Percentiles rank a stretch among this genome's conserved stretches.
These are phyloP conservation scores for Stentor roeselii DNA, from an alignment of 73 alveolate species.

Conservation along the genomic window DNA sequence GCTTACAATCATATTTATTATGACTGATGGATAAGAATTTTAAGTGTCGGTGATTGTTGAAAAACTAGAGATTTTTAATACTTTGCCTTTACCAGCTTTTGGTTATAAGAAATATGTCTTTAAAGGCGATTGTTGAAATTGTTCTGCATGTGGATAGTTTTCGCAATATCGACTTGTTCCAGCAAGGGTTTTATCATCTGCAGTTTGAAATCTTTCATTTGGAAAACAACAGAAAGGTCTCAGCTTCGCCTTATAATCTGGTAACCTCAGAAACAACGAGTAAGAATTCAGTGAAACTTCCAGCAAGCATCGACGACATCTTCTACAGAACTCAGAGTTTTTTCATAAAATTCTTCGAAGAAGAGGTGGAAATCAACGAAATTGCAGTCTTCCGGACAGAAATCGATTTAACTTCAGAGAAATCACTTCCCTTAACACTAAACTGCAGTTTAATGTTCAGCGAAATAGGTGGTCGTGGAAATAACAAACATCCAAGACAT, in stretches of 20 bases:
- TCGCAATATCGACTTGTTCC: constrained; percentile 49
- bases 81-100: no score
- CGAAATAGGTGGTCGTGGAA: background rate
- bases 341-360: constrained; percentile 36
- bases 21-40: no score
- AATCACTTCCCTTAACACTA: background rate
- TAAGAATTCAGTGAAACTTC: background rate
- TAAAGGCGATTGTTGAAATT: constrained; percentile 45
- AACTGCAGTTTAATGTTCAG: background rate
- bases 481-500: background rate
- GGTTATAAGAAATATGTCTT: constrained; percentile 42
- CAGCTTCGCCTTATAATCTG: constrained; percentile 18
- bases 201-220: constrained; percentile 10
- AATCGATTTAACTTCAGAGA: constrained; percentile 20
- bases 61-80: no score
- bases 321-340: constrained; percentile 26
- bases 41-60: no score
- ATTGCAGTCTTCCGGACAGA: constrained; percentile 32
- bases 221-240: background rate
- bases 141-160: constrained; percentile 46
- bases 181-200: constrained; percentile 43
- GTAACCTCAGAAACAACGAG: background rate
- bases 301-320: constrained; percentile 6
- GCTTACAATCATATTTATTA: background rate
- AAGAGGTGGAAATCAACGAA: constrained; percentile 44